These are phyloP conservation scores for Gossypium stocksii DNA, from an alignment of 345 rosid genomes.

Conservation along the genomic window DNA sequence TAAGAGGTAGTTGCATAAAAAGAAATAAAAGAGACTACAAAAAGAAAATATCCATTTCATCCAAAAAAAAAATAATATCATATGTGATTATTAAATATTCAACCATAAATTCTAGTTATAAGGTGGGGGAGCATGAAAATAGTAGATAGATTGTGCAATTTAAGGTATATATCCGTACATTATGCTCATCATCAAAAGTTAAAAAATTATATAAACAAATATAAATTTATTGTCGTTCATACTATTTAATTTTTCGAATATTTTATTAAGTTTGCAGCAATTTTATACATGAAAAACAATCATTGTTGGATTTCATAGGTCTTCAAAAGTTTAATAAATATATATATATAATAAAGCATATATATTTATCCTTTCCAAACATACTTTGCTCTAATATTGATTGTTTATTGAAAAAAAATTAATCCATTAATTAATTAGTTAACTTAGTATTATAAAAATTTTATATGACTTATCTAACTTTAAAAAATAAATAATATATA, in stretches of 20 bases:
- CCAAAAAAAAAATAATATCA: too few relatives aligned
- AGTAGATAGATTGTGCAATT: background rate
- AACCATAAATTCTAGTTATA: too few relatives aligned
- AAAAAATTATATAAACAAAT: background rate
- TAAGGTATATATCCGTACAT: background rate
- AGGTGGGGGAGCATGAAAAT: background rate
- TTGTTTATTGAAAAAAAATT: conserved; percentile 3
- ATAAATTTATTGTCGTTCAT: background rate
- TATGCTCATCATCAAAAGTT: background rate
- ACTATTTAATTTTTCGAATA: background rate
- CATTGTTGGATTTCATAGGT: conserved; percentile 9
- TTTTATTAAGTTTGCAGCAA: background rate
- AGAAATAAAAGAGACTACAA: too few relatives aligned
- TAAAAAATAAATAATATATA: background rate
- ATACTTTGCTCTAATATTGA: background rate
- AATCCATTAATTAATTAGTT: background rate
- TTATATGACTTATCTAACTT: background rate
- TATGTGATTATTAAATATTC: too few relatives aligned
- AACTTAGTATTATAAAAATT: background rate
- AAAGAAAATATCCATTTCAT: too few relatives aligned
- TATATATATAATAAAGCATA: background rate
- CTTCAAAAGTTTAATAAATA: background rate
- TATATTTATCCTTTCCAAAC: conserved; percentile 15
- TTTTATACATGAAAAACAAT: conserved; percentile 6
- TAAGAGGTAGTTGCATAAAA: too few relatives aligned